phyloP scores from a whole-genome alignment of 2,329 filamentous ascomycete genomes.

The Atkinsonella hypoxylon region DNA sequence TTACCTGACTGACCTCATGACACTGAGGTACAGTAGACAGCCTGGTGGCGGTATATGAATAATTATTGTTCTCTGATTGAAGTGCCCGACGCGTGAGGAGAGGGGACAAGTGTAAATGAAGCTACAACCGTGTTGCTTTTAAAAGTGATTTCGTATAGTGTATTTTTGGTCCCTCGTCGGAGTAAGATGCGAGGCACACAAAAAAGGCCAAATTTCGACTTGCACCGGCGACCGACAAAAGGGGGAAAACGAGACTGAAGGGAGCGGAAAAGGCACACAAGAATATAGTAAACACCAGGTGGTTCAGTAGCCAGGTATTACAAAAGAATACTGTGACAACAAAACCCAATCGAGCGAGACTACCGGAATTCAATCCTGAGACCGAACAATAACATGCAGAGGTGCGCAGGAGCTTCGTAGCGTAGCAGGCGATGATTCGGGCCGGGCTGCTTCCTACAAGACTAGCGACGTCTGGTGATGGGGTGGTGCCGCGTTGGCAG shows the following conservation, averaged over 20 bases:
- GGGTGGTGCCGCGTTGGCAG: background rate
- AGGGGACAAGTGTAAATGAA: conserved; percentile 3
- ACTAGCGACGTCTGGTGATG: background rate
- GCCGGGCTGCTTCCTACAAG: background rate
- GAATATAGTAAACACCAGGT: conserved; percentile 6
- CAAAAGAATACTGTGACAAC: conserved; percentile 18
- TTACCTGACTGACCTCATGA: conserved; percentile 38
- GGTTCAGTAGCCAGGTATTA: conserved; percentile 22
- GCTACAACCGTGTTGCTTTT: background rate
- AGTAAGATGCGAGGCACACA: background rate
- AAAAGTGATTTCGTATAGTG: background rate
- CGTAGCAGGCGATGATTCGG: background rate
- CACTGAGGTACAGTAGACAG: conserved; percentile 4
- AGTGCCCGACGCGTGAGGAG: conserved; percentile 2
- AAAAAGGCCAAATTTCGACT: background rate
- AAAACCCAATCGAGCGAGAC: conserved; percentile 1
- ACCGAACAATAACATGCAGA: background rate
- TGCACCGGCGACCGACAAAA: background rate
- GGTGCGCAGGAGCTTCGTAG: background rate
- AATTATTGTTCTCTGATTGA: conserved; percentile 2
- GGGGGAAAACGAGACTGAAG: background rate
- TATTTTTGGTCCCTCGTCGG: background rate
- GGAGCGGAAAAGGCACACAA: conserved; percentile 3
- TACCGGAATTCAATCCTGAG: background rate
- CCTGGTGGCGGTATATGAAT: background rate